Conservation (phyloP, 2,329 filamentous ascomycete genomes). For the Hypoxylon sp. region DNA sequence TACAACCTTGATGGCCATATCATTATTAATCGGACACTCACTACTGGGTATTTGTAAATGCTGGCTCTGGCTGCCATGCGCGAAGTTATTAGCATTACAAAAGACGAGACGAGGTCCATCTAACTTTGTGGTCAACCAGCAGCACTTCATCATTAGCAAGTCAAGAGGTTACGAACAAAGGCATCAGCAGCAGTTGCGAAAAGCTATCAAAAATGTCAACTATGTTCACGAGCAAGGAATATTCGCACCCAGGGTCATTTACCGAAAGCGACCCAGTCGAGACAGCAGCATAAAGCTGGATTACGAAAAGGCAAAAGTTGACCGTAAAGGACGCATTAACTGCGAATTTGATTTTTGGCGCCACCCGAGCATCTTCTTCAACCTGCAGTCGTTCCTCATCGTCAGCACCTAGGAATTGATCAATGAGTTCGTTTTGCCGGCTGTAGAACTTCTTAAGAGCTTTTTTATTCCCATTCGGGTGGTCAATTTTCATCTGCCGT, state of each 20-base stretch:
- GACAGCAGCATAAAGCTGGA: constrained; percentile 71
- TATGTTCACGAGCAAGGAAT: constrained; percentile 35
- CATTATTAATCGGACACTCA: constrained; percentile 49
- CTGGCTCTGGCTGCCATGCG: constrained; percentile 72
- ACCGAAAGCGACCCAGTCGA: constrained; percentile 71
- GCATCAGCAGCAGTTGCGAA: constrained; percentile 77
- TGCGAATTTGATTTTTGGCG: constrained; percentile 67
- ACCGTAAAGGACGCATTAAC: constrained; percentile 66
- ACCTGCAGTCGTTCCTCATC: constrained; percentile 68
- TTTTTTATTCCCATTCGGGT: constrained; percentile 62
- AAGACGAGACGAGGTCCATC: constrained; percentile 75
- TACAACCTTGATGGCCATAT: constrained; percentile 28
- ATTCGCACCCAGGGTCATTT: constrained; percentile 46
- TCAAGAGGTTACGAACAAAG: constrained; percentile 61
- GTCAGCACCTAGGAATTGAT: constrained; percentile 68
- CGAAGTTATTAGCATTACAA: constrained; percentile 74
- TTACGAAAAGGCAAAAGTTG: constrained; percentile 69
- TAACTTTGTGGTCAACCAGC: constrained; percentile 49
- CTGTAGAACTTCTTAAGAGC: constrained; percentile 64
- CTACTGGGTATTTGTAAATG: constrained; percentile 74
- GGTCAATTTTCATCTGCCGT: constrained; percentile 64
- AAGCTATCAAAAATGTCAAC: constrained; percentile 57
- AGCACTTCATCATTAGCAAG: constrained; percentile 35
- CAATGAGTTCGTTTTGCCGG: constrained; percentile 64
- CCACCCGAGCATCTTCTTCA: constrained; percentile 66